These are phyloP conservation scores for Mikania micrantha DNA, from an alignment of 129 eudicot species.

Conservation along the genomic window DNA sequence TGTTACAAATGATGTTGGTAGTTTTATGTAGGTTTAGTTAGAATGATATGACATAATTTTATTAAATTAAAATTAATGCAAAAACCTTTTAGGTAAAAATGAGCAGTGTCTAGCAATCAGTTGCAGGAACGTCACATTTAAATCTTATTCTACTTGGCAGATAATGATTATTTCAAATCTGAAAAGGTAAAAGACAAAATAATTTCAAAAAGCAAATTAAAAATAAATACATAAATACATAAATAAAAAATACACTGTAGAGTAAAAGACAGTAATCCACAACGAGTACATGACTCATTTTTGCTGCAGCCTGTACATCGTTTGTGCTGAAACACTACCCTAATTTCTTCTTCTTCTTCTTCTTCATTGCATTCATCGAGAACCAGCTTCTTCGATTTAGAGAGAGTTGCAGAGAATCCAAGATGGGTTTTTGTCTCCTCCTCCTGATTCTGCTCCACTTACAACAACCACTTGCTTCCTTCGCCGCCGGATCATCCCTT, in stretches of 20 bases:
- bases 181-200: neutral
- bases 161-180: neutral
- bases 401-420: slow-evolving; percentile 7
- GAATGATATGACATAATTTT: too few relatives aligned
- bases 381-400: neutral
- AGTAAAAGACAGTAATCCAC: neutral
- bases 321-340: too few relatives aligned
- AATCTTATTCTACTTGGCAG: too few relatives aligned
- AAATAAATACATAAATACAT: neutral
- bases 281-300: too few relatives aligned
- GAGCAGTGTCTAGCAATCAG: too few relatives aligned
- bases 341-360: slow-evolving; percentile 3
- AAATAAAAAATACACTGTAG: too few relatives aligned
- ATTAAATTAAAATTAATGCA: too few relatives aligned
- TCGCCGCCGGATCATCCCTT: slow-evolving; percentile 31
- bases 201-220: neutral
- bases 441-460: slow-evolving; percentile 14
- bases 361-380: neutral
- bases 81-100: too few relatives aligned
- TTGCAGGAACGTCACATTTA: too few relatives aligned
- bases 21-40: too few relatives aligned
- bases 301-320: too few relatives aligned
- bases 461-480: neutral
- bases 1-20: too few relatives aligned
- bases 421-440: slow-evolving; percentile 22